Percentiles rank a stretch among this genome's conserved stretches.
Evolutionary conservation across 176 grass and related monocot genomes (phyloP).

Genomic region (Tillandsia leiboldiana): DNA sequence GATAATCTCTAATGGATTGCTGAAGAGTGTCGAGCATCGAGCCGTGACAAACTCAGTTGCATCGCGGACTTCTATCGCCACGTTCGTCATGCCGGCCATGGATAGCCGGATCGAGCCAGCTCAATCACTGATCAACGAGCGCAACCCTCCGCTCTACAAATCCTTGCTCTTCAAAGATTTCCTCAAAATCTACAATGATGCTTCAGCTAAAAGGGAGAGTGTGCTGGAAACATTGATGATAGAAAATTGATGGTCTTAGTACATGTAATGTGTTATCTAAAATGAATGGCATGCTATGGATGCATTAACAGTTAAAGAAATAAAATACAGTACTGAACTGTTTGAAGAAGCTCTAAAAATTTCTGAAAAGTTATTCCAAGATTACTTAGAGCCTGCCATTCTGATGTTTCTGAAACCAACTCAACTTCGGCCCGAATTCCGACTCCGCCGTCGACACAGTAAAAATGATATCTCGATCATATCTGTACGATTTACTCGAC

Average conservation of each 20-base stretch:
- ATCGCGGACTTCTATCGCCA: conserved; percentile 19
- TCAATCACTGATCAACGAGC: conserved; percentile 6
- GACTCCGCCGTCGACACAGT: too few species aligned
- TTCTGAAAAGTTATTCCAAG: too few species aligned
- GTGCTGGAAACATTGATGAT: conserved; percentile 27
- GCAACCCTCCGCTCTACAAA: conserved; percentile 22
- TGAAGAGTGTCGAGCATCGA: conserved; percentile 34
- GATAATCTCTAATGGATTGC: conserved; percentile 31
- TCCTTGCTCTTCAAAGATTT: conserved; percentile 24
- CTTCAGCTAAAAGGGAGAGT: conserved; percentile 14
- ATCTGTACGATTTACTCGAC: too few species aligned
- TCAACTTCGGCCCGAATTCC: too few species aligned
- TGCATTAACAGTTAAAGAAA: background rate
- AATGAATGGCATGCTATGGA: background rate
- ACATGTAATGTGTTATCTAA: background rate
- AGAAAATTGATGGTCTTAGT: background rate
- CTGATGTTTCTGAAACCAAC: too few species aligned
- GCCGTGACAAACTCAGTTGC: conserved; percentile 21
- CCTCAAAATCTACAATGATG: conserved; percentile 9
- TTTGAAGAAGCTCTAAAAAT: too few species aligned
- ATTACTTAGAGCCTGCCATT: too few species aligned
- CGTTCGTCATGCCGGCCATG: conserved; percentile 14
- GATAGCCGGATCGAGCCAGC: conserved; percentile 23
- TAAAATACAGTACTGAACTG: too few species aligned
- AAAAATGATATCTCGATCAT: too few species aligned